Percentiles rank a stretch among this genome's conserved stretches.
Conservation (phyloP, 495 filamentous ascomycete genomes). For the Xylaria longipes region DNA sequence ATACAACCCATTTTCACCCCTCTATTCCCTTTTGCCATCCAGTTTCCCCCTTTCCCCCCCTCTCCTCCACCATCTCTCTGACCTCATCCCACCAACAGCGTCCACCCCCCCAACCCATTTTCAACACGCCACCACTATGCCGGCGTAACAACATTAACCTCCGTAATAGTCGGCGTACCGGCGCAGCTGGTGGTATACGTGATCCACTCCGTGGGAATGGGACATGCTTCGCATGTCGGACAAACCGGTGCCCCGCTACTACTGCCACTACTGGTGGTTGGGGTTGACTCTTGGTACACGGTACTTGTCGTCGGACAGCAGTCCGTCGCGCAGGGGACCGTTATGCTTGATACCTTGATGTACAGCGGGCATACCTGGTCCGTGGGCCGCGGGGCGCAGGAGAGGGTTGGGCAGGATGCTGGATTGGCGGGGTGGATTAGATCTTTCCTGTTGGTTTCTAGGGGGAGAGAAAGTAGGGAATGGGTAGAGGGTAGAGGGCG, state of each 20-base stretch:
- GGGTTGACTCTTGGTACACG: slow-evolving; percentile 15
- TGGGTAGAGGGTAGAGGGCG: too few species aligned
- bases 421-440: background rate
- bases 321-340: slow-evolving; percentile 48
- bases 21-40: too few species aligned
- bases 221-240: slow-evolving; percentile 42
- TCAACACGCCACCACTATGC: background rate
- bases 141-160: slow-evolving; percentile 28
- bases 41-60: too few species aligned
- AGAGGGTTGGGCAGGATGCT: slow-evolving; percentile 34
- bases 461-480: too few species aligned
- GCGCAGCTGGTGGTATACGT: slow-evolving; percentile 49
- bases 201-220: slow-evolving; percentile 43
- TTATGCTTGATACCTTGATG: slow-evolving; percentile 38
- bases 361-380: slow-evolving; percentile 36
- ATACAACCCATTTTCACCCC: too few species aligned
- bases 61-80: background rate
- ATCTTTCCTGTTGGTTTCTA: too few species aligned
- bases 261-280: background rate
- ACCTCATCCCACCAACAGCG: background rate
- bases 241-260: slow-evolving; percentile 26
- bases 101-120: too few species aligned
- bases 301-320: slow-evolving; percentile 51
- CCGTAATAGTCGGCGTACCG: slow-evolving; percentile 36
- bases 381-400: slow-evolving; percentile 29